phyloP scores from a whole-genome alignment of 2,329 filamentous ascomycete genomes.

The Scedosporium apiospermum region DNA sequence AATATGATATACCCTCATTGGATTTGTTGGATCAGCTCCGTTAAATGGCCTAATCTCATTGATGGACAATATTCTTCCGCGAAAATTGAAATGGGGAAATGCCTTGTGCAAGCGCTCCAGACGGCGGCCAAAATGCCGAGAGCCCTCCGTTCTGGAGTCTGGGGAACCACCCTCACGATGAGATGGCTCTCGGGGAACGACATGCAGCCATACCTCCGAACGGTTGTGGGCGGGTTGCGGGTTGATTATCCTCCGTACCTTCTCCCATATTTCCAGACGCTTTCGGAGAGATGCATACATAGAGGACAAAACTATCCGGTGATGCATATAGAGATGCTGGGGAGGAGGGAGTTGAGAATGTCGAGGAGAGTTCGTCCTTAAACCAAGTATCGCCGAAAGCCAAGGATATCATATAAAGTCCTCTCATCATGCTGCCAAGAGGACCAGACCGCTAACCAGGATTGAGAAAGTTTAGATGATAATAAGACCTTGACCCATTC shows the following conservation, averaged over 20 bases:
- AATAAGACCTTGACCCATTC: not conserved
- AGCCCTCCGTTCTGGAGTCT: not conserved
- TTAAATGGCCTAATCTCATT: not conserved
- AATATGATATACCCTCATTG: not conserved
- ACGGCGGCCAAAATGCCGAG: not conserved
- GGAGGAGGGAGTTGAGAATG: not conserved
- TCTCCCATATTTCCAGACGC: not conserved
- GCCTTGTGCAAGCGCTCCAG: not conserved
- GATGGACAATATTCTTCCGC: not conserved
- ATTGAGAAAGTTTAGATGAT: not conserved
- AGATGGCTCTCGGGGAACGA: not conserved
- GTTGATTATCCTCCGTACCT: not conserved
- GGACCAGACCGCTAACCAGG: not conserved
- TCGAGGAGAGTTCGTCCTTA: not conserved
- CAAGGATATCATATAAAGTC: not conserved
- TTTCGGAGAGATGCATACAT: not conserved
- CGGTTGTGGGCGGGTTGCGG: not conserved
- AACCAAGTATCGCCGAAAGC: not conserved
- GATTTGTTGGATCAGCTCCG: not conserved
- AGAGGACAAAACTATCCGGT: not conserved
- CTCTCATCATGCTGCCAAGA: not conserved
- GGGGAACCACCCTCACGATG: not conserved
- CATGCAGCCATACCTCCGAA: not conserved
- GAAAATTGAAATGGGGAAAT: not conserved
- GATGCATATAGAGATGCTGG: not conserved